Base-by-base conservation (phyloP, 2,329 filamentous ascomycete genomes). In the Hypoxylon sp. region DNA sequence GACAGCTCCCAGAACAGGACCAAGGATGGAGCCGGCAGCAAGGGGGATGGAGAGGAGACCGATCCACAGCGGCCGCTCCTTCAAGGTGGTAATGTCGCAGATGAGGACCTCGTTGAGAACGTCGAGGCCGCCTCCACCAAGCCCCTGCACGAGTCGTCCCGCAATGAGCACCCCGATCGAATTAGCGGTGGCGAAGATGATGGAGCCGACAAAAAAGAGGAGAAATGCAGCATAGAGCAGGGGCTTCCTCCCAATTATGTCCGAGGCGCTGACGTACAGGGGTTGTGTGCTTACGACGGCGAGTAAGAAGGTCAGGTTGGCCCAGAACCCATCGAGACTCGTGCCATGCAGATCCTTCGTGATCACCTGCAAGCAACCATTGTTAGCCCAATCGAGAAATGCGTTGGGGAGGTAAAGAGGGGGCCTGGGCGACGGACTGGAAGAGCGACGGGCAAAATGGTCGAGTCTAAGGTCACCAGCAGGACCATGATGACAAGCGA, bases 141-240 rank as follows among this genome's bases (percentile, higher is more conserved):
- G 58, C 3, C 71, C 74, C 45, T 75, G 73, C 1, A 76, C 46
- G 1, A 73, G 23, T 2, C 74, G 70, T 3, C 74, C 74, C 0
- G 53, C 48, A 32, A 76, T 71, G 8, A 76, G 21, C 5, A 65
- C 39, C 2, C 11, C 4, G 69, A 75, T 74, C 16, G 51, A 61
- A 12, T 47, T 39, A 2, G 69, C 69, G 2, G 70, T 25, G 4
- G 75, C 72, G 51, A 77, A 77, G 41, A 75, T 59, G 41, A 77
- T 50, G 32, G 69, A 80, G 52, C 78, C 79, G 46, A 68, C 53
- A 19, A 54, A 80, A 52, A 72, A 83, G 69, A 84, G 61, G 2
- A 64, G 7, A 14, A 72, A 69, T 5, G 74, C 63, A 4, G 69
- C 53, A 34, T 76, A 73, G 2, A 78, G 67, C 1, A 69, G 70